Evolutionary conservation across 2,329 filamentous ascomycete genomes (phyloP).

Genomic region (Bisporella sp.): DNA sequence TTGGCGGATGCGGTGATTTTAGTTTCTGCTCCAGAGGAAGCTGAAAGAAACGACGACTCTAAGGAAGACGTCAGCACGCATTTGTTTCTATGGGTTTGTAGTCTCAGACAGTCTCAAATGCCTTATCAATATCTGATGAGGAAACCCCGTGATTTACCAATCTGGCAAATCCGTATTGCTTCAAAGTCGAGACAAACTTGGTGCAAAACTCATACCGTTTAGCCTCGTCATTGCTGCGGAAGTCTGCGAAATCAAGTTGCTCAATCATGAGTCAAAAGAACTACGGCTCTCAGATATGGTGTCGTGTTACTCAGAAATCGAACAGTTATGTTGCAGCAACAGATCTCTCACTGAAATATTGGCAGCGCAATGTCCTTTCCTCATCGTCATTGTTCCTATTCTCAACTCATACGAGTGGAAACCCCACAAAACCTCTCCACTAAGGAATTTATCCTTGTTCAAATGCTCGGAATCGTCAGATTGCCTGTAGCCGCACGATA

Average conservation of each 20-base stretch:
- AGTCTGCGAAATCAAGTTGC: background rate
- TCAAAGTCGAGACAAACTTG: background rate
- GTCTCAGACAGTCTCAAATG: background rate
- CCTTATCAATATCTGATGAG: background rate
- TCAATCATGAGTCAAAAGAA: background rate
- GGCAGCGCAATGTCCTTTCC: too few species aligned
- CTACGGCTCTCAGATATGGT: too few species aligned
- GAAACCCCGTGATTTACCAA: background rate
- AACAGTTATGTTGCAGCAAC: too few species aligned
- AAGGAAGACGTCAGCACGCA: background rate
- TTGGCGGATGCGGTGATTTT: background rate
- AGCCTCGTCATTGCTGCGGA: background rate
- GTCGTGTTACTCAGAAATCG: too few species aligned
- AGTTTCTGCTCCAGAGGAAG: slow-evolving; percentile 38
- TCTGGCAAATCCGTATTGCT: background rate
- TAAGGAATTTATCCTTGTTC: too few species aligned
- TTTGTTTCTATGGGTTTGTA: background rate
- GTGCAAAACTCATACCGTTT: background rate
- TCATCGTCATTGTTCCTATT: too few species aligned
- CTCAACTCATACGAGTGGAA: too few species aligned
- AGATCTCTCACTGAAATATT: too few species aligned
- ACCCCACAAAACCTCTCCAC: too few species aligned
- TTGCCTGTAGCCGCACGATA: too few species aligned
- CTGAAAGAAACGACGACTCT: slow-evolving; percentile 33
- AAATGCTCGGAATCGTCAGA: too few species aligned